Percentiles rank a stretch among this genome's conserved stretches.
phyloP scores from a whole-genome alignment of 2,329 filamentous ascomycete species.

The Beauveria caledonica region DNA sequence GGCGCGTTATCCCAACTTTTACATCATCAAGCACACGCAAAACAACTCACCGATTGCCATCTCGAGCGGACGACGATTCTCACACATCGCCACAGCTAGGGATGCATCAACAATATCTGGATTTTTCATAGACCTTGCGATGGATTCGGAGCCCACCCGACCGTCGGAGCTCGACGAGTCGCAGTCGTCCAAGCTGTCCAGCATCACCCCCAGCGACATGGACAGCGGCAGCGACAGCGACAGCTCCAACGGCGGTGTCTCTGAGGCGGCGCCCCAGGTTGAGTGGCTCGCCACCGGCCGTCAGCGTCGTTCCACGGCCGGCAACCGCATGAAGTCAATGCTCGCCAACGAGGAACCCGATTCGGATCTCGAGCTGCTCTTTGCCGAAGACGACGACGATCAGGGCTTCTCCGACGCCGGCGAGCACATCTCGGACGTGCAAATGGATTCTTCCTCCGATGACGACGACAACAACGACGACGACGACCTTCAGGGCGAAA shows the following conservation, averaged over 20 bases:
- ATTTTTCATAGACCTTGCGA: constrained; percentile 13
- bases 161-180: constrained; percentile 26
- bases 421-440: constrained; percentile 63
- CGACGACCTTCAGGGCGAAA: constrained; percentile 78
- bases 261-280: constrained; percentile 28
- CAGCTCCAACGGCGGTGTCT: constrained; percentile 30
- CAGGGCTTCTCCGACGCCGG: constrained; percentile 62
- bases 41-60: neutral
- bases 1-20: constrained; percentile 1
- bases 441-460: constrained; percentile 78
- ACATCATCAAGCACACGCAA: constrained; percentile 3
- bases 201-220: constrained; percentile 16
- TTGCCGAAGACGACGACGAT: constrained; percentile 64
- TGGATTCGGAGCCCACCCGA: constrained; percentile 22
- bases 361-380: constrained; percentile 63
- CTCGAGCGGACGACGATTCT: neutral
- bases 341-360: constrained; percentile 66
- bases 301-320: constrained; percentile 69
- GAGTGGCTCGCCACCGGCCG: constrained; percentile 69
- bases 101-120: constrained; percentile 2
- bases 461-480: constrained; percentile 64
- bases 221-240: constrained; percentile 23
- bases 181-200: constrained; percentile 21
- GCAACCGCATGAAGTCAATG: constrained; percentile 73
- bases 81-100: neutral